Evolutionary conservation across 2,329 filamentous ascomycete genomes (phyloP), one percentile per base, ranked within the genome.

Genomic region (Rachicladosporium sp.): DNA sequence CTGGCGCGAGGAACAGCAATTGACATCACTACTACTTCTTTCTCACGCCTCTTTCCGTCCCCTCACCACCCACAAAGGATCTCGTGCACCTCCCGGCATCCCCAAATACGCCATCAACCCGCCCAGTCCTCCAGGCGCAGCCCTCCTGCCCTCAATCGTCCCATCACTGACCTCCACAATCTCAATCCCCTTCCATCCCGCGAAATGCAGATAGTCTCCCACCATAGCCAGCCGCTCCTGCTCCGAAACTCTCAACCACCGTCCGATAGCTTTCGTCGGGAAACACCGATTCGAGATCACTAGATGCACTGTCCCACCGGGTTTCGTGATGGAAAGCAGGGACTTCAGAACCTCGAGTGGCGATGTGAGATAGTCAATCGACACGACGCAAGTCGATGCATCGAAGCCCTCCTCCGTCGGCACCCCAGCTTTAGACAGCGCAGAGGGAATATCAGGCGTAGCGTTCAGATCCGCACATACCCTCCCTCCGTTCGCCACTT

Each of bases 241-340:
- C 44, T 70, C 68, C 37, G 53, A 47, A 21, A 69, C 52, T 38
- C 56, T 50, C 49, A 71, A 51, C 70, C 70, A 74, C 11, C 63
- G 54, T 15, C 54, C 57, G 4, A 73, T 62, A 2, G 64, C 69
- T 46, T 74, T 74, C 1, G 66, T 70, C 1, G 69, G 67, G 46
- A 73, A 73, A 48, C 67, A 73, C 3, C 70, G 62, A 50, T 73
- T 70, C 19, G 63, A 67, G 31, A 73, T 63, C 0, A 63, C 61
- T 35, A 74, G 50, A 54, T 74, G 69, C n/a, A 72, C 61, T 1
- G 38, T 61, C 0, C 67, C 70, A 1, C 63, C 65, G 1, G 50
- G 44, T 3, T 58, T 66, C 11, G 64, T 66, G 6, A 56, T 57
- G 4, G 59, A 46, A 6, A 56, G 49, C 19, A 73, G 48, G 19